phyloP scores from a whole-genome alignment of 768 basidiomycete species.

The Termitomyces sp. region DNA sequence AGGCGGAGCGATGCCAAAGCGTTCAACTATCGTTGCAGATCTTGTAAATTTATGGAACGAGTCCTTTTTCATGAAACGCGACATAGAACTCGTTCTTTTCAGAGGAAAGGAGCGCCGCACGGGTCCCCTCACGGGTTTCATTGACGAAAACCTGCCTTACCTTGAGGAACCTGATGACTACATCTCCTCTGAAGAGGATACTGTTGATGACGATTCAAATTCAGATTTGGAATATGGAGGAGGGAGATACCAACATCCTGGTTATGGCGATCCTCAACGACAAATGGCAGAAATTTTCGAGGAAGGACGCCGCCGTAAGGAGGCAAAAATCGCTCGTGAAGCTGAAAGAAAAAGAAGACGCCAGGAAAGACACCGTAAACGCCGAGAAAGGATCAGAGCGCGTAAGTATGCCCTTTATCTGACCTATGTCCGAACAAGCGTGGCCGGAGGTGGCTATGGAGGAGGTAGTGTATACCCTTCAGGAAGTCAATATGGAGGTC shows the following conservation, averaged over 20 bases:
- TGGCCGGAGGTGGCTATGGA: conserved; percentile 18
- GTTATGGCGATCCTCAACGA: conserved; percentile 36
- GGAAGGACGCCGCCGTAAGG: conserved; percentile 45
- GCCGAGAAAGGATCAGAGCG: conserved; percentile 53
- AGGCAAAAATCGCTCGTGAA: conserved; percentile 30
- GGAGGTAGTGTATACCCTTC: conserved; percentile 13
- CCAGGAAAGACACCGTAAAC: conserved; percentile 60
- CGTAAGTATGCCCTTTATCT: conserved; percentile 63
- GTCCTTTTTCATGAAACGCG: conserved; percentile 68
- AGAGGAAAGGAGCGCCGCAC: conserved; percentile 75
- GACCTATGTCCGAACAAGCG: conserved; percentile 35
- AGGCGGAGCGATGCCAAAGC: conserved; percentile 47
- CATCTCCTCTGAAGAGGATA: conserved; percentile 35
- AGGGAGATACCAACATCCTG: conserved; percentile 21
- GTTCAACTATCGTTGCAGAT: conserved; percentile 58
- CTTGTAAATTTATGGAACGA: conserved; percentile 77
- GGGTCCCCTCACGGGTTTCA: conserved; percentile 48
- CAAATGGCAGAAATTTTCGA: conserved; percentile 40
- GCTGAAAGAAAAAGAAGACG: conserved; percentile 57
- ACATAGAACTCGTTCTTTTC: conserved; percentile 77
- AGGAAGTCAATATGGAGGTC: conserved; percentile 10
- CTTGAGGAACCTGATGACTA: conserved; percentile 38
- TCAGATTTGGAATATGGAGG: conserved; percentile 38
- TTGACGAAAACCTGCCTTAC: conserved; percentile 50
- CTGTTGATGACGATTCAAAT: conserved; percentile 25